Conservation (phyloP, 306 rosid genomes). For the Prunus mume region DNA sequence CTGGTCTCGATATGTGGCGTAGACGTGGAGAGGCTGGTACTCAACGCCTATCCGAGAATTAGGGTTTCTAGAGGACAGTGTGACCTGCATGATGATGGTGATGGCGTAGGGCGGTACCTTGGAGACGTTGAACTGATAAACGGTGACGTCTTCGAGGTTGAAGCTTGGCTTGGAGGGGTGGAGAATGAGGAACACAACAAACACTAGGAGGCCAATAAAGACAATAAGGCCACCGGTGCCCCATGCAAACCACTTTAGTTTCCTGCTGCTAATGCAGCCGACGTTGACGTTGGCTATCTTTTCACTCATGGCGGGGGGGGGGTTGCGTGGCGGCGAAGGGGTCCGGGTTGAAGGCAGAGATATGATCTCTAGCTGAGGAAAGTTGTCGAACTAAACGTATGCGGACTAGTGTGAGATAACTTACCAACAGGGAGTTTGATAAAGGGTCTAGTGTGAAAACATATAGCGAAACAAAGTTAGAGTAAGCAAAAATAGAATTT, state of each 20-base stretch:
- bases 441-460: not conserved
- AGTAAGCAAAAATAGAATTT: not conserved
- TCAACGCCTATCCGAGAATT: constrained; percentile 58
- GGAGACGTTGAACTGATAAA: constrained; percentile 54
- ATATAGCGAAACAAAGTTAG: not conserved
- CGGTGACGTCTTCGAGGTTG: constrained; percentile 65
- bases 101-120: constrained; percentile 36
- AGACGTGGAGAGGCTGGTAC: constrained; percentile 38
- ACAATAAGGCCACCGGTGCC: constrained; percentile 1
- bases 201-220: constrained; percentile 34
- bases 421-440: not conserved
- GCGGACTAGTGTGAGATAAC: not conserved
- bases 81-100: constrained; percentile 47
- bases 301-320: constrained; percentile 38
- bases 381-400: not conserved
- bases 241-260: not conserved
- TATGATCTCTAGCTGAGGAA: not conserved
- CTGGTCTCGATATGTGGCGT: constrained; percentile 56
- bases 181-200: constrained; percentile 56
- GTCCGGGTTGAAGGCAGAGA: not conserved
- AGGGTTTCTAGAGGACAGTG: constrained; percentile 56
- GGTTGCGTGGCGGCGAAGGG: not conserved
- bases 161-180: constrained; percentile 60
- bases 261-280: not conserved
- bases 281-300: constrained; percentile 1